Evolutionary conservation across 2,329 filamentous ascomycete species (phyloP), one percentile per base, ranked within the genome.

Genomic region (Thelonectria rubi): DNA sequence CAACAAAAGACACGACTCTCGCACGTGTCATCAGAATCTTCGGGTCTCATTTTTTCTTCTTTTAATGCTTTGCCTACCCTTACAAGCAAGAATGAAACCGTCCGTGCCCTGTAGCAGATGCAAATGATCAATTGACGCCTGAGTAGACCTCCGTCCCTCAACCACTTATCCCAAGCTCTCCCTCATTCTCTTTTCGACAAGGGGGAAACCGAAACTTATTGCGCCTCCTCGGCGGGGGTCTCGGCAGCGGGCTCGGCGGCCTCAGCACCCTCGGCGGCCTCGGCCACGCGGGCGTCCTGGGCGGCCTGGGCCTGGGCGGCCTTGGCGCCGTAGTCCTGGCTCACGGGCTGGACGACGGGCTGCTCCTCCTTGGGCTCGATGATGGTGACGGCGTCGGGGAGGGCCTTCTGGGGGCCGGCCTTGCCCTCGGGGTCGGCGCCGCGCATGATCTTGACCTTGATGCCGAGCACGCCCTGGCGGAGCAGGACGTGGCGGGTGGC

Each of bases 391-490:
- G 93, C 93, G 82, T 99, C 95, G 74, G 95, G 95, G 71, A 99
- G 92, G 73, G 93, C 90, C 90, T 98, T 97, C 85, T 94, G 92
- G 76, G 94, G 94, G 74, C 95, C 93, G 77, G 93, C 89, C 91
- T 99, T 99, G 90, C 95, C 95, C 85, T 98, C 93, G 81, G 95
- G 95, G 87, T 99, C 95, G 75, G 93, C 95, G 80, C 95, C 95
- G 82, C 96, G 94, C 95, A 99, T 99, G 86, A 99, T 99, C 94
- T 99, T 99, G 84, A 99, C 95, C 90, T 99, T 99, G 87, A 99
- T 99, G 86, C 95, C 95, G 73, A 99, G 88, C 73, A 99, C 95
- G 92, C 95, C 95, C 88, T 99, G 95, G 85, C 96, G 92, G 83
- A 99, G 94, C 73, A 99, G 93, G 77, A 99, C 95, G 92, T 99